Evolutionary conservation across 2,329 filamentous ascomycete species (phyloP).

Genomic region (Orbilia ellipsospora): DNA sequence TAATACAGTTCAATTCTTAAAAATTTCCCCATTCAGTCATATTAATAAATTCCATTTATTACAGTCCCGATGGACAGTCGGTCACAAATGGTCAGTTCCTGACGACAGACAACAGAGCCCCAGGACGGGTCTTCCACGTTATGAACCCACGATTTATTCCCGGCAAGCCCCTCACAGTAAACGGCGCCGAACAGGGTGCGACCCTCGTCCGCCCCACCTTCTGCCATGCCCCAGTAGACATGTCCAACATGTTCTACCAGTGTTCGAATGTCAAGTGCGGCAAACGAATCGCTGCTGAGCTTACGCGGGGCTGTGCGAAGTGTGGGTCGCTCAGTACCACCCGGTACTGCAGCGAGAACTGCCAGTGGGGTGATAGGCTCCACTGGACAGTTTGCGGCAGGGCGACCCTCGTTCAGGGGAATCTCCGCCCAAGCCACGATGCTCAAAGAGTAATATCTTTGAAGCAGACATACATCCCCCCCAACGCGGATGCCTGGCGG

Average conservation of each 20-base stretch:
- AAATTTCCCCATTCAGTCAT: not conserved
- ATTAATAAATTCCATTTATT: not conserved
- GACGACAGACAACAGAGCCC: slow-evolving; percentile 24
- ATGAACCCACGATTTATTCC: slow-evolving; percentile 14
- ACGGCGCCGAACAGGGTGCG: not conserved
- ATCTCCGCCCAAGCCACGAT: slow-evolving; percentile 9
- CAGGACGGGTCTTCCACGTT: slow-evolving; percentile 18
- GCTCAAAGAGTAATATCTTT: not conserved
- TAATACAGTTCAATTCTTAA: not conserved
- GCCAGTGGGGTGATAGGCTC: slow-evolving; percentile 23
- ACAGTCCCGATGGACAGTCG: slow-evolving; percentile 15
- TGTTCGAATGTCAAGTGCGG: slow-evolving; percentile 34
- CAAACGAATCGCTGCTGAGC: slow-evolving; percentile 20
- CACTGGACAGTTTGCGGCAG: slow-evolving; percentile 35
- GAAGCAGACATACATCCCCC: slow-evolving; percentile 18
- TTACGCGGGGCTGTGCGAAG: slow-evolving; percentile 13
- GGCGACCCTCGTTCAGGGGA: slow-evolving; percentile 5
- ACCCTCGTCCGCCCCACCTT: too few relatives aligned
- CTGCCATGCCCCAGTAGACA: slow-evolving; percentile 5
- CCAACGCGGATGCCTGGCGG: slow-evolving; percentile 29
- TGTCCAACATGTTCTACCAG: slow-evolving; percentile 33
- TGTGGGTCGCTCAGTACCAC: slow-evolving; percentile 37
- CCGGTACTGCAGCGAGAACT: slow-evolving; percentile 27
- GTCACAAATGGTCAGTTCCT: slow-evolving; percentile 16
- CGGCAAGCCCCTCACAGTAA: slow-evolving; percentile 1